Evolutionary conservation across 805 yeast genomes (phyloP).

Genomic region (Saccharomyces jurei): DNA sequence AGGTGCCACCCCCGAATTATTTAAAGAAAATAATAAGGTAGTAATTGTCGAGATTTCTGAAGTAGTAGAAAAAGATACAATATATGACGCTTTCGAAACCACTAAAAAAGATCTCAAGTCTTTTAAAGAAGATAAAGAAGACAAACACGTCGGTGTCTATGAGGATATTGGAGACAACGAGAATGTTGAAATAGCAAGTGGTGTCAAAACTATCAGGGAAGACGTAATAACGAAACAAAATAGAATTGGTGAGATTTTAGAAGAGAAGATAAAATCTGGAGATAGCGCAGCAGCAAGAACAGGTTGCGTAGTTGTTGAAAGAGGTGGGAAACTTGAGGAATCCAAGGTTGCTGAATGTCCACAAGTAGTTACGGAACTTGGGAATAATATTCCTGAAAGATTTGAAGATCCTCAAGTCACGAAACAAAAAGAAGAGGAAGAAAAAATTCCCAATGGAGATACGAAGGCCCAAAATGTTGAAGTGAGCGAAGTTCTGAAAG

Average conservation of each 20-base stretch:
- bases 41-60: background rate
- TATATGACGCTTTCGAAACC: background rate
- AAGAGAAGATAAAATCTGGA: background rate
- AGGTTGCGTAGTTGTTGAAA: constrained; percentile 3
- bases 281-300: constrained; percentile 2
- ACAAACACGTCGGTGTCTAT: background rate
- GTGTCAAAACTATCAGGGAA: constrained; percentile 4
- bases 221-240: constrained; percentile 1
- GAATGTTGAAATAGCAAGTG: background rate
- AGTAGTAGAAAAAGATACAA: background rate
- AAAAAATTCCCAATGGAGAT: background rate
- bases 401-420: background rate
- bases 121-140: background rate
- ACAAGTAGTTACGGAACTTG: constrained; percentile 9
- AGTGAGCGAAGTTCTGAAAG: background rate
- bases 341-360: background rate
- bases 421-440: background rate
- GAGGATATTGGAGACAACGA: background rate
- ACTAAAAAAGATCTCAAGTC: background rate
- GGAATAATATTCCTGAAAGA: background rate
- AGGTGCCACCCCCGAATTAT: background rate
- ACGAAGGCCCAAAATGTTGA: background rate
- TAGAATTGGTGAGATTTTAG: constrained; percentile 1
- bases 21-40: background rate
- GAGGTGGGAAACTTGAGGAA: background rate